Percentiles rank a stretch among this genome's conserved stretches.
These are phyloP conservation scores for Camelina neglecta DNA, from an alignment of 345 rosid species.

Conservation along the genomic window DNA sequence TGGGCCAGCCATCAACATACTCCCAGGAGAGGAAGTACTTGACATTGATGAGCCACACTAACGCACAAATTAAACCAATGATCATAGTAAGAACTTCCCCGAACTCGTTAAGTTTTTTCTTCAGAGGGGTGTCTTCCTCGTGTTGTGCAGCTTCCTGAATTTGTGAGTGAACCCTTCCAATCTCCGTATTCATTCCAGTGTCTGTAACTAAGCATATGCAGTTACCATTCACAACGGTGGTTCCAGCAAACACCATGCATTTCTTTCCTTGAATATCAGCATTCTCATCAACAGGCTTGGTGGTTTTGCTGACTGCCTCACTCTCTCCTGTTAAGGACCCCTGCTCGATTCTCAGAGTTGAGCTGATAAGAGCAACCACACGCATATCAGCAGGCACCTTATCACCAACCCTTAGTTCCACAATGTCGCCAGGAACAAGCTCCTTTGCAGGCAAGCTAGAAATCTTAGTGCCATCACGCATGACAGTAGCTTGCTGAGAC, in stretches of 20 bases:
- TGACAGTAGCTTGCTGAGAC: conserved; percentile 72
- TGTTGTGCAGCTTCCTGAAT: conserved; percentile 85
- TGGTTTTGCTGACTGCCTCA: conserved; percentile 85
- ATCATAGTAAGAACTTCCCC: conserved; percentile 83
- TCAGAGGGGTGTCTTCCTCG: conserved; percentile 92
- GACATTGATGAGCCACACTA: conserved; percentile 94
- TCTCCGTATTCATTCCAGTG: conserved; percentile 86
- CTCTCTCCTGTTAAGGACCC: conserved; percentile 94
- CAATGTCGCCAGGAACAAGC: conserved; percentile 84
- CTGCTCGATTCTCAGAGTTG: conserved; percentile 84
- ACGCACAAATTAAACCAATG: conserved; percentile 76
- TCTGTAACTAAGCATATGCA: conserved; percentile 77
- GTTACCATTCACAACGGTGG: conserved; percentile 86
- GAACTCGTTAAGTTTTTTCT: conserved; percentile 90
- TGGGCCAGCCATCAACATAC: conserved; percentile 88
- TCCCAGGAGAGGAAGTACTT: conserved; percentile 95
- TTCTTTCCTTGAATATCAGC: conserved; percentile 88
- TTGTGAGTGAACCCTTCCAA: conserved; percentile 92
- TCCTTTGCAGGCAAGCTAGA: conserved; percentile 68
- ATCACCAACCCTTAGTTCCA: conserved; percentile 81
- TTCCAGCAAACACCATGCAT: conserved; percentile 89
- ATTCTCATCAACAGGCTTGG: conserved; percentile 63
- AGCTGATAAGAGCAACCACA: conserved; percentile 65
- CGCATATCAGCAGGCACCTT: conserved; percentile 94
- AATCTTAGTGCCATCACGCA: conserved; percentile 63